phyloP scores from a whole-genome alignment of 495 filamentous ascomycete species.

The Tuber brumale region DNA sequence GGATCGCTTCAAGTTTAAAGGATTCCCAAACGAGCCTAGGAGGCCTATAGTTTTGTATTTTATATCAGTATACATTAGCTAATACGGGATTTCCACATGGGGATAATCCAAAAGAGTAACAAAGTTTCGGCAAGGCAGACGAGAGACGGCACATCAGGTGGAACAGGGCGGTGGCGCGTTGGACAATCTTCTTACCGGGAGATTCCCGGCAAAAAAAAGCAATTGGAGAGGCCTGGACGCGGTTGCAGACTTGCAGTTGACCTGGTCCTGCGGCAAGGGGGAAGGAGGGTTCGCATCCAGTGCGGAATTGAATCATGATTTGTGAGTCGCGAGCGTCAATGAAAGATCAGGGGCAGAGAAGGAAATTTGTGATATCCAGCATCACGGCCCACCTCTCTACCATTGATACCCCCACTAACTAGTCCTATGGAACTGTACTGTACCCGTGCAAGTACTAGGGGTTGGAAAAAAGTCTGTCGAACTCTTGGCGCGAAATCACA shows the following conservation, averaged over 20 bases:
- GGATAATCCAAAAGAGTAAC: slow-evolving; percentile 7
- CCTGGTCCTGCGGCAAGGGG: neutral
- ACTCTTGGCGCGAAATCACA: too few relatives aligned
- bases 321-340: neutral
- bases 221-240: neutral
- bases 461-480: too few relatives aligned
- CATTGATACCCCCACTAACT: neutral
- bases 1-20: slow-evolving; percentile 11
- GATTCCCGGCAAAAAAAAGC: slow-evolving; percentile 12
- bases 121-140: slow-evolving; percentile 6
- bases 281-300: neutral
- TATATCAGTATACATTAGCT: slow-evolving; percentile 11
- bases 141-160: slow-evolving; percentile 28
- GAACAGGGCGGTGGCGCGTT: slow-evolving; percentile 22
- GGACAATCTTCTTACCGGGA: slow-evolving; percentile 26
- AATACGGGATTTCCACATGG: slow-evolving; percentile 8
- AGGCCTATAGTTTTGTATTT: slow-evolving; percentile 10
- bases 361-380: neutral
- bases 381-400: neutral
- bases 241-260: neutral
- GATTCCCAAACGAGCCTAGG: slow-evolving; percentile 5
- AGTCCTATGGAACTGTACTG: neutral
- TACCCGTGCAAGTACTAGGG: neutral
- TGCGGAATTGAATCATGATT: neutral
- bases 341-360: neutral